Percentiles rank a stretch among this genome's conserved stretches.
Conservation (phyloP, 1,139 yeast genomes). For the Yamadazyma kanchanaburiensis region DNA sequence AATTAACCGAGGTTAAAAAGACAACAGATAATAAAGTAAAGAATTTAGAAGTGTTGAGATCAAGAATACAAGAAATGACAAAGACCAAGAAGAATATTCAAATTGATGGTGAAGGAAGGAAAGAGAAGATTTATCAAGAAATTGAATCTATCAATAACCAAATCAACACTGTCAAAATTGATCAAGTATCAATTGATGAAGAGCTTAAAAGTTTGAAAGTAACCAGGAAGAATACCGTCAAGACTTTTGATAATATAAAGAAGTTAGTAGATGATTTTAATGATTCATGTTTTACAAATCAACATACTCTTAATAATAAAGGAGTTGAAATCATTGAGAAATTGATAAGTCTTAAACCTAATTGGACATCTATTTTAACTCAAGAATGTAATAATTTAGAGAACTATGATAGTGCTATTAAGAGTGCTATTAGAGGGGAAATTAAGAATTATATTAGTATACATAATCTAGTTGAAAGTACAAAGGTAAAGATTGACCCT, state of each 20-base stretch:
- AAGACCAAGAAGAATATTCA: constrained; percentile 2
- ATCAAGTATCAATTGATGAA: constrained; percentile 21
- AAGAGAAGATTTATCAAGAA: constrained; percentile 1
- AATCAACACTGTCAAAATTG: constrained; percentile 7
- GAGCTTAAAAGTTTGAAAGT: constrained; percentile 22
- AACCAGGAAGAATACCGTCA: constrained; percentile 25
- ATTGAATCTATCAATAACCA: neutral
- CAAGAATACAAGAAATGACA: constrained; percentile 1
- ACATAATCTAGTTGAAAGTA: constrained; percentile 30
- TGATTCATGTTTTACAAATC: constrained; percentile 28
- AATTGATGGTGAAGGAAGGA: constrained; percentile 2
- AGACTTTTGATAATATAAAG: constrained; percentile 18
- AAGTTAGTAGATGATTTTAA: constrained; percentile 28
- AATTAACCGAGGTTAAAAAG: constrained; percentile 21
- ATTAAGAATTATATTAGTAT: constrained; percentile 29
- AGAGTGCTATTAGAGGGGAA: constrained; percentile 25
- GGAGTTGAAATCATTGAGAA: constrained; percentile 25
- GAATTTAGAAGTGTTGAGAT: constrained; percentile 4
- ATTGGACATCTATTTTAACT: constrained; percentile 35
- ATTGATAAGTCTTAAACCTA: constrained; percentile 26
- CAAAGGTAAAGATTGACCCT: constrained; percentile 23
- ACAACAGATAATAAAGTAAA: constrained; percentile 12
- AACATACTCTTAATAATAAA: constrained; percentile 26
- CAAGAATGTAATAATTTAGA: constrained; percentile 26
- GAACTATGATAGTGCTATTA: constrained; percentile 35